Base-by-base conservation (phyloP, 495 filamentous ascomycete species). In the Platismatia glauca region DNA sequence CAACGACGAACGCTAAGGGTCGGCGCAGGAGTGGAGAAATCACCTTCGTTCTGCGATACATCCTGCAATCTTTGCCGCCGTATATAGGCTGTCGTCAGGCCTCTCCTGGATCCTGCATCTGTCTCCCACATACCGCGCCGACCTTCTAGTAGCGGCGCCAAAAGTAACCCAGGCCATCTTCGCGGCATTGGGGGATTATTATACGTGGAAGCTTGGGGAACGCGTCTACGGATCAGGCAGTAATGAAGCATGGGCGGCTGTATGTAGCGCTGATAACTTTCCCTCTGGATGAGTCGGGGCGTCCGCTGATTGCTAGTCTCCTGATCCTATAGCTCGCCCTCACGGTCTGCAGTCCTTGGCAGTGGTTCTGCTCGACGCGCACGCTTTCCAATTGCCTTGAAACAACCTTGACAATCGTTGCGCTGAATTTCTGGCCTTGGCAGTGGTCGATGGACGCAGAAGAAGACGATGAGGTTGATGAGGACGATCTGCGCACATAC, bases 351-450 rank as follows among this genome's bases (percentile, higher is more conserved):
- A 97, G 85, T 70, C 91, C 94, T 22, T 99, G 95, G 90, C 91
- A 97, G 71, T 99, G 88, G 88, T 97, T 95, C 72, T 95, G 88
- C 72, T 91, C 92, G 0, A 95, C 90, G 3, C 82, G 94, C 61
- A 95, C 94, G 0, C 83, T 99, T 58, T 97, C 91, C 46, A 99
- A 97, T 74, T 94, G 86, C 60, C 75, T 96, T 12, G 94, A 99
- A 77, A 95, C 89, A 1, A 89, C 87, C 5, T 69, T 99, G 64
- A 97, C 94, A 18, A 78, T 89, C 60, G 77, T 84, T 59, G 94
- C 92, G 7, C 75, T 97, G 20, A 82, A 83, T 66, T 82, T 85
- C 61, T 97, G 91, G 92, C 94, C 94, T 22, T 97, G 94, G 95
- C 71, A 79, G 58, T 83, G 80, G 82, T 79, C 77, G 34, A 35